Evolutionary conservation across 768 basidiomycete species (phyloP).

Genomic region (Phaeotremella fagi): DNA sequence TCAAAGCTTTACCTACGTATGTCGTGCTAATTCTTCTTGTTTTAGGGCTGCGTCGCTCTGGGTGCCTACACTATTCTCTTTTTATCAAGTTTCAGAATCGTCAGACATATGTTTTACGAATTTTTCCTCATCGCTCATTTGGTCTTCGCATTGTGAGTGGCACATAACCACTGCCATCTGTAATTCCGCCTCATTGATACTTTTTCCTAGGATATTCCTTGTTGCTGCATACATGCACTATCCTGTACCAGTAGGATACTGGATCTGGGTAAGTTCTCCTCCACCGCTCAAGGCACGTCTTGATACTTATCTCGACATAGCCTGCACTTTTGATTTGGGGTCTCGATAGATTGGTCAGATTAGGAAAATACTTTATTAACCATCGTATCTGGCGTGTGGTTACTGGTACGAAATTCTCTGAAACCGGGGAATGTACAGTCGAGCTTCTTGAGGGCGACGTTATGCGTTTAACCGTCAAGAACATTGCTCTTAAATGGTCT

Average conservation of each 20-base stretch:
- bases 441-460: constrained; percentile 9
- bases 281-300: neutral
- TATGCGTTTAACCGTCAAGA: constrained; percentile 5
- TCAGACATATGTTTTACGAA: constrained; percentile 33
- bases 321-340: constrained; percentile 30
- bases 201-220: constrained; percentile 3
- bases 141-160: constrained; percentile 23
- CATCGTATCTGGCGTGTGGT: neutral
- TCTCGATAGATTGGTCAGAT: constrained; percentile 31
- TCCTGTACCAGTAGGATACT: constrained; percentile 1
- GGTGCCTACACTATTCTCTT: constrained; percentile 11
- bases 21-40: neutral
- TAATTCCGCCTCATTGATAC: too few relatives aligned
- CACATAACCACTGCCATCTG: too few relatives aligned
- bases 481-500: neutral
- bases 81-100: constrained; percentile 14
- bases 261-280: constrained; percentile 1
- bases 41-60: constrained; percentile 11
- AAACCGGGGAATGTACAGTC: constrained; percentile 1
- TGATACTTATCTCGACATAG: neutral
- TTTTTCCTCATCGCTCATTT: constrained; percentile 34
- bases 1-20: neutral
- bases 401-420: neutral
- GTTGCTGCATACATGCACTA: constrained; percentile 12
- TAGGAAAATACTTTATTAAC: constrained; percentile 1